Conservation (phyloP, 2,329 filamentous ascomycete genomes). For the Rosellinia necatrix region DNA sequence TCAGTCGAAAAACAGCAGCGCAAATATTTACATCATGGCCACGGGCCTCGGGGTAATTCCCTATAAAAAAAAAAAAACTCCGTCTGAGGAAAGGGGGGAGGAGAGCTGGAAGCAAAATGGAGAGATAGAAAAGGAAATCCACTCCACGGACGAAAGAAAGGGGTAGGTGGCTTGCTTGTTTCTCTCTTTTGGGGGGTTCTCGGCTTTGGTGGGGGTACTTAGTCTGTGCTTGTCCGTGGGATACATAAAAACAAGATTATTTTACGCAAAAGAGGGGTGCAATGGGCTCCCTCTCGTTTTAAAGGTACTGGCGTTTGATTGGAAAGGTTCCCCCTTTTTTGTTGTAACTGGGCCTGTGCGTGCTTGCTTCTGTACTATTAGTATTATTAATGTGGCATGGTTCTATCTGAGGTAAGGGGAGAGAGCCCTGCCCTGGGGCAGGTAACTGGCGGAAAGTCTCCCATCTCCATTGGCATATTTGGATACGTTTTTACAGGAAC, state of each 20-base stretch:
- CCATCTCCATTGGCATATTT: no score
- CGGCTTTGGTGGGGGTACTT: background rate
- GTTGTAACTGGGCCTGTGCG: no score
- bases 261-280: constrained; percentile 9
- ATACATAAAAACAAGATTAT: constrained; percentile 21
- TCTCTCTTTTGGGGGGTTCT: background rate
- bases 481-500: no score
- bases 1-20: background rate
- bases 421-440: no score
- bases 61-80: constrained; percentile 7
- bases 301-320: constrained; percentile 3
- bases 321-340: background rate
- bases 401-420: no score
- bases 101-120: background rate
- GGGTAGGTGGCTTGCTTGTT: constrained; percentile 5
- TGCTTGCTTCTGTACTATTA: no score
- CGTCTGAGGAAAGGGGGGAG: background rate
- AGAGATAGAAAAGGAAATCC: background rate
- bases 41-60: constrained; percentile 1
- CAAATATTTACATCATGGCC: background rate
- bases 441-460: no score
- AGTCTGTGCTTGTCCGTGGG: background rate
- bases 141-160: background rate
- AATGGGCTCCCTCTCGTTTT: background rate
- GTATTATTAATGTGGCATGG: no score